Base-by-base conservation (phyloP, 257 asterid species). In the Echium plantagineum region DNA sequence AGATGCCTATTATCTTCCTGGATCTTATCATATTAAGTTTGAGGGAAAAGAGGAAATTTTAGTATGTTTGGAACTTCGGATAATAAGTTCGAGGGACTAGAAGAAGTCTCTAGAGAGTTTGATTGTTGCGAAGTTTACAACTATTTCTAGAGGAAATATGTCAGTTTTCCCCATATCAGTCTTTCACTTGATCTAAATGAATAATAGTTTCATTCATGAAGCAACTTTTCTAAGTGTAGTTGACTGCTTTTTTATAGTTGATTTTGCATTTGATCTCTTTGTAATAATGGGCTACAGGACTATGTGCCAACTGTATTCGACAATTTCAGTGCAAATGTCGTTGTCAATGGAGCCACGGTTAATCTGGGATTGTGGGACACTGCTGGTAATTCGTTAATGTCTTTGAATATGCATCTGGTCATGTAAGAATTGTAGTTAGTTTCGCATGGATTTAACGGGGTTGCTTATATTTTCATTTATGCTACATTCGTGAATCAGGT, bases 331-430 rank as follows among this genome's bases (percentile, higher is more conserved):
- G 84, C 84, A 65, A 78, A 78, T 49, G 84, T 78, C 65, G 84
- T 78, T 53, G 84, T 78, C 71, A 75, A 78, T 72, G 84, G 84
- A 55, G 62, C 69, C 62, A 78, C 84, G 3, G 79, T 78, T 42
- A 78, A 78, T 59, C 75, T 78, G 61, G 84, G 84, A 68, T 63
- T 78, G 70, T 79, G 85, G 85, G 85, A 79, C 74, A 79, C 85
- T 60, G 85, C 85, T 60, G 85, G 85, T 76, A 73, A 62, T 21
- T 54, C 49, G 48, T 68, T 64, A 15, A 42, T 51, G 32, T 52
- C 52, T 12, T 10, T 20, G 35, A 47, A 42, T 57, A 18, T 6
- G 49, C 16, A 20, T 15, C 47, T 15, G 5, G 12, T 42, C 49
- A 10, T 42, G 17, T 10, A 42, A 42, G 16, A 42, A 3, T 42